phyloP scores from a whole-genome alignment of 768 basidiomycete species.

The Mycena venus region DNA sequence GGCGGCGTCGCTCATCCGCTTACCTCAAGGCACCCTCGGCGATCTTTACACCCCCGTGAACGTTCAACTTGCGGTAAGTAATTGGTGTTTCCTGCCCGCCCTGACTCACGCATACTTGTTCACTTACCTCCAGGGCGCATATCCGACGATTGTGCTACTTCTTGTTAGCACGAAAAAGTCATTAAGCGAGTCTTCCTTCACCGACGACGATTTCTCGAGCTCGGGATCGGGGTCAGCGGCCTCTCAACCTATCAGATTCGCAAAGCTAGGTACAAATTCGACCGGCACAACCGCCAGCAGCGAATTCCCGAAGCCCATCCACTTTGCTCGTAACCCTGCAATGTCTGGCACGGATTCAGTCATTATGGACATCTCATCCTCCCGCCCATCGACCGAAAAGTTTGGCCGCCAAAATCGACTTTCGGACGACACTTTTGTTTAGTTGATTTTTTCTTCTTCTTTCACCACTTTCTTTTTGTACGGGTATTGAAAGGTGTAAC shows the following conservation, averaged over 20 bases:
- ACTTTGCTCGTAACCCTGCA: slow-evolving; percentile 16
- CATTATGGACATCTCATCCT: background rate
- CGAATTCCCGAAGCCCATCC: background rate
- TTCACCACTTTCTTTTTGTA: background rate
- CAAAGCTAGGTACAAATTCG: background rate
- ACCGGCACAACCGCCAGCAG: background rate
- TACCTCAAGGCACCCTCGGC: slow-evolving; percentile 22
- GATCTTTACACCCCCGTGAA: slow-evolving; percentile 16
- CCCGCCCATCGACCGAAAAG: background rate
- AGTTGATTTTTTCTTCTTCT: background rate
- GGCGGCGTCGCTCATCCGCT: slow-evolving; percentile 1
- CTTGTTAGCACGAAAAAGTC: slow-evolving; percentile 30
- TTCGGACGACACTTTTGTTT: slow-evolving; percentile 23
- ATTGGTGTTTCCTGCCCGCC: background rate
- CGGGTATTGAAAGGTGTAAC: background rate
- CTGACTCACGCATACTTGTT: background rate
- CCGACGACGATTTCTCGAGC: background rate
- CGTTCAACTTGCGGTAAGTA: slow-evolving; percentile 24
- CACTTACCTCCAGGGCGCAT: slow-evolving; percentile 22
- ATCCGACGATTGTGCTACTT: slow-evolving; percentile 27
- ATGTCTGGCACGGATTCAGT: background rate
- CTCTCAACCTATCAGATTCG: background rate
- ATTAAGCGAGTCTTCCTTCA: slow-evolving; percentile 21
- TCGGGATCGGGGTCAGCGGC: background rate
- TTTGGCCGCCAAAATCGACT: background rate